Evolutionary conservation across 371 early-diverging fungal genomes (phyloP).

Genomic region (Saksenaea vasiformis): DNA sequence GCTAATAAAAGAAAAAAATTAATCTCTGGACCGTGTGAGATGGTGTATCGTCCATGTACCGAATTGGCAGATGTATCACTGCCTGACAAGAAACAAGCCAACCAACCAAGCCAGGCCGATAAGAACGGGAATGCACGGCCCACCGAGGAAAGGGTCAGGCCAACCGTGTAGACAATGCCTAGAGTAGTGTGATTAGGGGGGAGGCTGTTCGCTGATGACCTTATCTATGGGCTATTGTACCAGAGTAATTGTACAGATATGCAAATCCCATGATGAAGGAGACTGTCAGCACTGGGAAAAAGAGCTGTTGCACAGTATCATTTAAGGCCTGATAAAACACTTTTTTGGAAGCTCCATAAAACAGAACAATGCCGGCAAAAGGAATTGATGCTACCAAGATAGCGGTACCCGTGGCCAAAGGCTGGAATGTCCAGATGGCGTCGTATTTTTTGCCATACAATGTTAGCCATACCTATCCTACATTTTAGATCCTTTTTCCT

Average conservation of each 20-base stretch:
- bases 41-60: background rate
- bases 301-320: conserved; percentile 36
- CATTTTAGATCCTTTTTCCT: background rate
- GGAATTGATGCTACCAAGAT: conserved; percentile 36
- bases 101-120: conserved; percentile 56
- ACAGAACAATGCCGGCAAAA: conserved; percentile 35
- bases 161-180: conserved; percentile 53
- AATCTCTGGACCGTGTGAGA: background rate
- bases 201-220: background rate
- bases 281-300: conserved; percentile 45
- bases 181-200: background rate
- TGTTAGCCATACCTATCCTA: conserved; percentile 36
- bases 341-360: conserved; percentile 27
- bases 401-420: conserved; percentile 53
- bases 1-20: conserved; percentile 8
- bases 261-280: conserved; percentile 54
- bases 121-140: conserved; percentile 52
- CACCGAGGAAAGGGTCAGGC: conserved; percentile 48
- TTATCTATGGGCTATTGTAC: too few species aligned
- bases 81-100: conserved; percentile 54
- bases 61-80: conserved; percentile 49
- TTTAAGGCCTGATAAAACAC: conserved; percentile 29
- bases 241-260: conserved; percentile 51
- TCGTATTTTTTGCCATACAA: conserved; percentile 42
- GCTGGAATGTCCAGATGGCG: conserved; percentile 53